A percentile compares a stretch with the other conserved stretches of the same genome.
These are phyloP conservation scores for Benincasa hispida DNA, from an alignment of 306 rosid species.

Conservation along the genomic window DNA sequence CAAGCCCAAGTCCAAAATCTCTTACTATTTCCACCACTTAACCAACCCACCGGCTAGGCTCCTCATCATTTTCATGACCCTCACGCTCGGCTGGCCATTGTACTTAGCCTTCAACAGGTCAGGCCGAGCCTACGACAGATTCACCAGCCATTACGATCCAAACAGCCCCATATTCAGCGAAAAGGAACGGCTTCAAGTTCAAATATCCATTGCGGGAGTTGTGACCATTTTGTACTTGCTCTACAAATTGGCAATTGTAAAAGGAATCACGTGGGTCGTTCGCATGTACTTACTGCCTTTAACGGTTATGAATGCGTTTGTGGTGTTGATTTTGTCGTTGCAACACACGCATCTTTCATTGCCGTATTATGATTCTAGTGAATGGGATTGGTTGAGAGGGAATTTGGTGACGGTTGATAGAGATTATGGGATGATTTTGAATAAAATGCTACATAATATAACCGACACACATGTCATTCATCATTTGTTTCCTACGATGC, in stretches of 20 bases:
- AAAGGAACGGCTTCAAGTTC: constrained; percentile 33
- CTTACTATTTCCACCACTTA: constrained; percentile 33
- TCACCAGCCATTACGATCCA: constrained; percentile 55
- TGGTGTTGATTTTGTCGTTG: constrained; percentile 53
- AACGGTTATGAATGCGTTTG: constrained; percentile 42
- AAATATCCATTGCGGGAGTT: constrained; percentile 32
- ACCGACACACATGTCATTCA: constrained; percentile 65
- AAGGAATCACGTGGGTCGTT: constrained; percentile 36
- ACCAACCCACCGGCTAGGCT: constrained; percentile 46
- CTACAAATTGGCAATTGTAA: constrained; percentile 14
- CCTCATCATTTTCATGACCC: constrained; percentile 21
- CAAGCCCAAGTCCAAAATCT: constrained; percentile 26
- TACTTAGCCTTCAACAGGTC: constrained; percentile 56
- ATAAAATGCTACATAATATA: constrained; percentile 55
- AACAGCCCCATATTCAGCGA: constrained; percentile 46
- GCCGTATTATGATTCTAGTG: constrained; percentile 59
- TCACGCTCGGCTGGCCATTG: constrained; percentile 63
- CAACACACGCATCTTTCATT: constrained; percentile 62
- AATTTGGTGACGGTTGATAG: constrained; percentile 63
- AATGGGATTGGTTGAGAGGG: constrained; percentile 84
- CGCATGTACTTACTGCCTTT: constrained; percentile 43
- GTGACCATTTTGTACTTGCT: constrained; percentile 18
- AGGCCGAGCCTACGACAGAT: constrained; percentile 36
- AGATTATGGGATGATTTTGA: constrained; percentile 42
- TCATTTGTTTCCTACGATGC: constrained; percentile 66